phyloP scores from a whole-genome alignment of 805 yeast genomes.

The Starmerella potacharoeniae region DNA sequence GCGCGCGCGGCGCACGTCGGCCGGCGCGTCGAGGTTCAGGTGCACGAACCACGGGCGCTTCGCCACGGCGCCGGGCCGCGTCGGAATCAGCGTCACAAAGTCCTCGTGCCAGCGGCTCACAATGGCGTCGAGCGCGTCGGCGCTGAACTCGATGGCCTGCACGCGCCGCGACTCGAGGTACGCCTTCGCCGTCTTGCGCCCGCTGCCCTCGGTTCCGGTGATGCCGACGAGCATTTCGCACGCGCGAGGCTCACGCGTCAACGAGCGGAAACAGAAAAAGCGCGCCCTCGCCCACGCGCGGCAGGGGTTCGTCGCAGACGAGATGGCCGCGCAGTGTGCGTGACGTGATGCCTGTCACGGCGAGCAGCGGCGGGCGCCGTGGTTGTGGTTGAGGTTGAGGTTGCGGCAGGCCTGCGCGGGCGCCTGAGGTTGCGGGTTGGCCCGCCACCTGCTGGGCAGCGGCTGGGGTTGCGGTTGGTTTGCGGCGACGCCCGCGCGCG shows the following conservation, averaged over 20 bases:
- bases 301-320: too few species aligned
- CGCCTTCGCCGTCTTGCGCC: slow-evolving; percentile 51
- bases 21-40: slow-evolving; percentile 64
- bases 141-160: slow-evolving; percentile 26
- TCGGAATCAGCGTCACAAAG: slow-evolving; percentile 43
- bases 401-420: neutral
- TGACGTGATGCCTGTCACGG: too few species aligned
- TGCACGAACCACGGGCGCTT: slow-evolving; percentile 80
- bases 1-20: slow-evolving; percentile 34
- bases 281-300: neutral
- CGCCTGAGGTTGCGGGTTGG: neutral
- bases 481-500: too few species aligned
- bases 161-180: slow-evolving; percentile 49
- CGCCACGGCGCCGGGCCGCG: slow-evolving; percentile 25
- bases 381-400: neutral
- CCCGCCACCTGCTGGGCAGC: too few species aligned
- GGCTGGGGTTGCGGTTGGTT: too few species aligned
- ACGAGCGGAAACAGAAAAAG: neutral
- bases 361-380: too few species aligned
- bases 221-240: slow-evolving; percentile 58
- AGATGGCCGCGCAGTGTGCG: too few species aligned
- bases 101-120: slow-evolving; percentile 56
- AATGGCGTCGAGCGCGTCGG: slow-evolving; percentile 43
- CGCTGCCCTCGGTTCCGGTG: slow-evolving; percentile 58
- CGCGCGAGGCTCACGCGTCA: neutral